Base-by-base conservation (phyloP, 73 alveolate genomes). In the Diophrys appendiculata region DNA sequence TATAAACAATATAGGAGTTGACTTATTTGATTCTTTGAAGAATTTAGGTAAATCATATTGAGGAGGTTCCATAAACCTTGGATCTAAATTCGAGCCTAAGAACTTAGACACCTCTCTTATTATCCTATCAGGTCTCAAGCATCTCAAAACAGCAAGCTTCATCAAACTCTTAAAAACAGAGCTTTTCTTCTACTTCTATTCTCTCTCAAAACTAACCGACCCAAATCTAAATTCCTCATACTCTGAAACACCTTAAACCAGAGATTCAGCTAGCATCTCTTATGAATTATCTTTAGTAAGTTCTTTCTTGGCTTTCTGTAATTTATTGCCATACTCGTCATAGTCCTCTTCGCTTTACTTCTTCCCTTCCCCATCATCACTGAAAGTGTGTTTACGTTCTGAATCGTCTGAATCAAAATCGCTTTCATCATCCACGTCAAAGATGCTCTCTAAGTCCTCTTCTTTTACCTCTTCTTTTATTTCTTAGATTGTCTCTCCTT, bases 221-320 rank as follows among this genome's bases (percentile, higher is more conserved):
- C 93, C 93, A 79, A 69, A 83, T 31, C 93, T 52, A 54, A 79
- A 86, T 73, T 86, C 93, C 23, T 52, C 72, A 55, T 87, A 87
- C 31, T 87, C 94, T 0, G 75, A 70, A 33, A 87, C 84, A n/a
- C 94, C 90, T 30, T 30, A 52, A 3, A 86, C 80, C 26, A 86
- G 22, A 29, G 93, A 80, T 29, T 86, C 87, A 2, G 83, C 78
- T 27, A 79, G 18, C 11, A 2, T n/a, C 31, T 86, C 93, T 86
- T 85, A 14, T n/a, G 72, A 27, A 27, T 67, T 54, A 35, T 78
- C 43, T 27, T 30, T 67, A 11, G 11, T 28, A 23, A 29, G 2
- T 5, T 33, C n/a, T 1, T 80, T 69, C 11, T 30, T 28, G 13
- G n/a, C 27, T 32, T 32, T 24, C 31, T 76, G 1, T 11, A 23